Percentiles rank a stretch among this genome's conserved stretches.
These are phyloP conservation scores for Heracleum sosnowskyi DNA, from an alignment of 129 eudicot genomes.

Conservation along the genomic window DNA sequence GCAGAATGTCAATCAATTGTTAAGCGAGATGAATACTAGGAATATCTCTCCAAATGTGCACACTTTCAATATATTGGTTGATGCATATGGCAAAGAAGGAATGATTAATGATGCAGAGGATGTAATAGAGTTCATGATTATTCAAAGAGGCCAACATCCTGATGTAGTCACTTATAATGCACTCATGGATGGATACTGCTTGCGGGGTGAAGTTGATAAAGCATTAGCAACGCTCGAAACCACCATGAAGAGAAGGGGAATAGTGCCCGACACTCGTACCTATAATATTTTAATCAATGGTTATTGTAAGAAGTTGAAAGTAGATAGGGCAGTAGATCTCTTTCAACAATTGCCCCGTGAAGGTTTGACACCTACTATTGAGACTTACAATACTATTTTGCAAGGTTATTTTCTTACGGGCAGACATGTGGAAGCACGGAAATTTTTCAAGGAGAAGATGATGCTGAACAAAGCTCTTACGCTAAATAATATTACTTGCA, in stretches of 20 bases:
- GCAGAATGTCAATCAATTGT: no score
- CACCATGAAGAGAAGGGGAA: neutral
- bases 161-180: neutral
- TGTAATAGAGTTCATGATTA: neutral
- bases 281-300: neutral
- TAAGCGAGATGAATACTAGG: no score
- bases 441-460: neutral
- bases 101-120: neutral
- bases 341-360: neutral
- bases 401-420: neutral
- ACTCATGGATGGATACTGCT: slow-evolving; percentile 1
- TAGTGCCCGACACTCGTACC: neutral
- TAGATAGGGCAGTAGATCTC: neutral
- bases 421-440: neutral
- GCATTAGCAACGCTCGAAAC: neutral
- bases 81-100: slow-evolving; percentile 6
- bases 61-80: neutral
- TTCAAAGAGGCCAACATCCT: neutral
- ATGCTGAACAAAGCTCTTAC: neutral
- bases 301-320: neutral
- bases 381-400: slow-evolving; percentile 16
- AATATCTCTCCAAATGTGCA: no score
- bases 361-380: neutral
- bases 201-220: neutral
- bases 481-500: neutral